phyloP scores from a whole-genome alignment of 805 yeast species.

The Kodamaea sagamina region DNA sequence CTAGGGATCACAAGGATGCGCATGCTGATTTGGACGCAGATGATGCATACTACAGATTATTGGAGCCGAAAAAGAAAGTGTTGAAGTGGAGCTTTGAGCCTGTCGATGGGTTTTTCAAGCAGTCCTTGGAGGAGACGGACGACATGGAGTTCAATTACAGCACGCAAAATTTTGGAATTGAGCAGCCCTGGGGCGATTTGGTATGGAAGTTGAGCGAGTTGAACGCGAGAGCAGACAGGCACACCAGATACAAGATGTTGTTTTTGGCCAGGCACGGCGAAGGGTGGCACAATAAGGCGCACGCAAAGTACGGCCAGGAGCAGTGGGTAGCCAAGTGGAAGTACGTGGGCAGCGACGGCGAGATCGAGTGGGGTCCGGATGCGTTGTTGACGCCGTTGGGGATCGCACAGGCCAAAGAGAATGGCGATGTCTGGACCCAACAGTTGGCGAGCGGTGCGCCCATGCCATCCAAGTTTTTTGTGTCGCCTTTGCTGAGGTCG shows the following conservation, averaged over 20 bases:
- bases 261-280: conserved; percentile 32
- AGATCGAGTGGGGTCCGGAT: conserved; percentile 28
- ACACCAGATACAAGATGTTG: conserved; percentile 24
- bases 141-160: conserved; percentile 26
- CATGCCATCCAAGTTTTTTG: conserved; percentile 25
- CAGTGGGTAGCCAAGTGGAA: conserved; percentile 28
- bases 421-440: conserved; percentile 22
- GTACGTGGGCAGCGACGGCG: conserved; percentile 27
- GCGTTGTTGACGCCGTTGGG: conserved; percentile 28
- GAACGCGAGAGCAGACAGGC: conserved; percentile 16
- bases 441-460: conserved; percentile 25
- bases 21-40: conserved; percentile 28
- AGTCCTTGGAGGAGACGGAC: conserved; percentile 23
- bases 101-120: conserved; percentile 28
- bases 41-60: conserved; percentile 17
- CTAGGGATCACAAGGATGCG: conserved; percentile 35
- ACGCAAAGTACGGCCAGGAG: conserved; percentile 23
- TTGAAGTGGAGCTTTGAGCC: conserved; percentile 25
- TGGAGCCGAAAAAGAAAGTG: conserved; percentile 9
- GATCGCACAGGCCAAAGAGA: conserved; percentile 26
- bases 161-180: conserved; percentile 22
- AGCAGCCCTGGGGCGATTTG: conserved; percentile 22
- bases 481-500: conserved; percentile 31
- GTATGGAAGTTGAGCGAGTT: conserved; percentile 16
- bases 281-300: conserved; percentile 28